Evolutionary conservation across 2,329 filamentous ascomycete species (phyloP).

Genomic region (Calonectria honghensis): DNA sequence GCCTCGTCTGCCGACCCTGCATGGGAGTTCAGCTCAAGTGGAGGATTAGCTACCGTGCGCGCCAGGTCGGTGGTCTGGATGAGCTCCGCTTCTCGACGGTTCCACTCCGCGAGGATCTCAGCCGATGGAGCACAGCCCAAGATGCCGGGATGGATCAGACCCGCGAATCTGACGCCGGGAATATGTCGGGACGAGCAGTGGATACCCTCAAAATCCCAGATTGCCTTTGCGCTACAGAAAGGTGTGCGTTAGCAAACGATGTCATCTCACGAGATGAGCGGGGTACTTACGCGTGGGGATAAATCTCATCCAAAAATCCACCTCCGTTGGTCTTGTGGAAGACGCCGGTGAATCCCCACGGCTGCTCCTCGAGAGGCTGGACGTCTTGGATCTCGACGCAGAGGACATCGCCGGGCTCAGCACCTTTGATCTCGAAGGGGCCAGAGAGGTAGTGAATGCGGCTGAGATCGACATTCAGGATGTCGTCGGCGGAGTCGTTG

Average conservation of each 20-base stretch:
- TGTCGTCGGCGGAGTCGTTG: conserved; percentile 91
- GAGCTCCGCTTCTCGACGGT: conserved; percentile 86
- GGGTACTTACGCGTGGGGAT: conserved; percentile 82
- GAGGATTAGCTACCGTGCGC: conserved; percentile 85
- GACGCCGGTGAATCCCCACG: conserved; percentile 93
- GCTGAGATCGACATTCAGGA: conserved; percentile 89
- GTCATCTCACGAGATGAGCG: too few relatives aligned
- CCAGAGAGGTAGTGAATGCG: conserved; percentile 91
- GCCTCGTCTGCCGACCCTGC: conserved; percentile 78
- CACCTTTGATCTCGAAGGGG: conserved; percentile 89
- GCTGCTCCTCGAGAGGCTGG: conserved; percentile 88
- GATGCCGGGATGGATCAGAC: conserved; percentile 93
- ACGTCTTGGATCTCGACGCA: conserved; percentile 95
- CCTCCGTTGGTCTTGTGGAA: conserved; percentile 90
- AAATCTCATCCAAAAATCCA: conserved; percentile 91
- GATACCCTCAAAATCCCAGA: conserved; percentile 75
- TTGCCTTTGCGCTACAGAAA: conserved; percentile 69
- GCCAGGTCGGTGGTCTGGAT: conserved; percentile 81
- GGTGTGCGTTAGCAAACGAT: neutral
- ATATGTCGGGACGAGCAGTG: conserved; percentile 91
- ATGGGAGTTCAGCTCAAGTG: conserved; percentile 82
- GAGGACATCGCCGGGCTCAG: conserved; percentile 89
- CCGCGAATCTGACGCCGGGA: conserved; percentile 89
- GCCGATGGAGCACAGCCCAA: conserved; percentile 90
- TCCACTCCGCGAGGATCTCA: conserved; percentile 88